Evolutionary conservation across 2,329 filamentous ascomycete species (phyloP), one percentile per base, ranked within the genome.

Genomic region (Cytospora chrysosperma): DNA sequence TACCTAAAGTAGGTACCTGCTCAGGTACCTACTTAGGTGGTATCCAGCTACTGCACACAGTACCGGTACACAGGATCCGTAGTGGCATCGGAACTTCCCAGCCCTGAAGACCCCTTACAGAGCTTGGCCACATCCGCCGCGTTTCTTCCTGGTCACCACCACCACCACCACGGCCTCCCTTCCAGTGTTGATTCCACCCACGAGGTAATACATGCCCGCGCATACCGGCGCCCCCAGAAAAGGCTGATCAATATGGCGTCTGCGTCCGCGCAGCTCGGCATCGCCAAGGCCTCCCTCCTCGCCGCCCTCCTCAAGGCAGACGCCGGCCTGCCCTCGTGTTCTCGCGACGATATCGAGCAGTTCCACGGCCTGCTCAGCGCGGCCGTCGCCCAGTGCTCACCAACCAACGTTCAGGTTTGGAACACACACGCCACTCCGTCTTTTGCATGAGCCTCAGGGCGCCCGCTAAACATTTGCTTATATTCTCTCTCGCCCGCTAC

Each of bases 381-480:
- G 73, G 84, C 84, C 70, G 78, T 91, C 73, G 78, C 82, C 77
- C 84, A 87, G 79, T 94, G 91, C 85, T 91, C 90, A 72, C 84
- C 87, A 73, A 78, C 82, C 81, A 93, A 94, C 81, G 89, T 95
- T 82, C 91, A 95, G 91, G 91, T 95, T 91, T 92, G 89, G 82
- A 74, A 76, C 75, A 77, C 64, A 61, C 60, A 61, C 63, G 64
- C 65, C 63, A 55, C 68, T 68, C 64, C 65, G 67, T 69, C 61
- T 70, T 47, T 47, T 47, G 68, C 67, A 60, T 63, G 50, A 62
- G 63, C 52, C 61, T 49, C 60, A 47, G 65, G 51, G 57, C 69
- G n/a, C 66, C 69, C 70, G 73, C 77, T 77, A 79, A 76, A 75
- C 67, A 72, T 69, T 73, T 72, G 72, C 68, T 72, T 69, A 69